phyloP scores from a whole-genome alignment of 176 grass and related monocot species.

The Phoenix dactylifera region DNA sequence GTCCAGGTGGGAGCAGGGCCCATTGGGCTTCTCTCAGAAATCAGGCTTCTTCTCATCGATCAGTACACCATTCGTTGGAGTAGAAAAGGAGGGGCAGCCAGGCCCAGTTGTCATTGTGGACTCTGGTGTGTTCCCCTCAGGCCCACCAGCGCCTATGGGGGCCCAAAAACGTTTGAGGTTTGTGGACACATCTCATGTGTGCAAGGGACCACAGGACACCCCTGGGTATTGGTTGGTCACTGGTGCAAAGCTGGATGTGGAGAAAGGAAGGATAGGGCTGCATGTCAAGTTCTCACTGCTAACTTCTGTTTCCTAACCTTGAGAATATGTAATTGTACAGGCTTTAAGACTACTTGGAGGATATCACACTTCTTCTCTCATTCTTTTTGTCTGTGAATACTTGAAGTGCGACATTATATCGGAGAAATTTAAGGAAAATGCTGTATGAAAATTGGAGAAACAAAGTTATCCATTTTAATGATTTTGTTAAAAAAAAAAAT shows the following conservation, averaged over 20 bases:
- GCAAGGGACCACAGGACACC: conserved; percentile 60
- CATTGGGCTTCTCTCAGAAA: conserved; percentile 31
- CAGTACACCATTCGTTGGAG: conserved; percentile 14
- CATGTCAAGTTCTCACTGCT: conserved; percentile 86
- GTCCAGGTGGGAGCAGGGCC: conserved; percentile 51
- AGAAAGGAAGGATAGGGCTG: conserved; percentile 75
- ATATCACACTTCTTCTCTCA: no score
- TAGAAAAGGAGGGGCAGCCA: conserved; percentile 20
- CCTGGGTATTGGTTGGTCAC: conserved; percentile 91
- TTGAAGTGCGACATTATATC: no score
- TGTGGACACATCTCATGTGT: conserved; percentile 60
- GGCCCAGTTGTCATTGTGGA: conserved; percentile 24
- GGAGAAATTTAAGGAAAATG: no score
- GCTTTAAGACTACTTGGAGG: no score
- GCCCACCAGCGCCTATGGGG: conserved; percentile 52
- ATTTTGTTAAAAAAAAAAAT: no score
- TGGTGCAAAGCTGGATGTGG: conserved; percentile 64
- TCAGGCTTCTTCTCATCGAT: conserved; percentile 45
- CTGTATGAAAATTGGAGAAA: no score
- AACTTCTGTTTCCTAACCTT: conserved; percentile 15
- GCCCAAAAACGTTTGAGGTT: conserved; percentile 62
- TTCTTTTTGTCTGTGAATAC: no score
- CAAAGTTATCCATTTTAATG: no score
- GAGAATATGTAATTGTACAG: no score
- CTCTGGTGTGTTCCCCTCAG: conserved; percentile 55